These are phyloP conservation scores for Cetradonia linearis DNA, from an alignment of 495 filamentous ascomycete species.

Conservation along the genomic window DNA sequence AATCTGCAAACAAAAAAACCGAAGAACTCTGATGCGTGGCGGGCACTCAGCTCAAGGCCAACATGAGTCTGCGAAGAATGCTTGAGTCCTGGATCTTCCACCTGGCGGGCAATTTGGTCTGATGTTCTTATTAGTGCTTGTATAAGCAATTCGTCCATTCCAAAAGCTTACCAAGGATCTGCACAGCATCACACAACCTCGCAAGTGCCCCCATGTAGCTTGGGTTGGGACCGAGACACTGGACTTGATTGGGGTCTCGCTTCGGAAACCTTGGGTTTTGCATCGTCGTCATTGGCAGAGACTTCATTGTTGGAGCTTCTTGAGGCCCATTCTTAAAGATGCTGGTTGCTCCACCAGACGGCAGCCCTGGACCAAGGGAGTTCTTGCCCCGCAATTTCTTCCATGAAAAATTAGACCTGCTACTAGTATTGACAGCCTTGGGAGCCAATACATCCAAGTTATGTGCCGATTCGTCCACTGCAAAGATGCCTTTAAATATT, in stretches of 20 bases:
- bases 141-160: background rate
- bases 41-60: conserved; percentile 81
- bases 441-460: conserved; percentile 34
- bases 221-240: conserved; percentile 73
- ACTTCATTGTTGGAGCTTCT: conserved; percentile 54
- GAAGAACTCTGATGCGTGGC: conserved; percentile 96
- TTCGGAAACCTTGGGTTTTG: conserved; percentile 50
- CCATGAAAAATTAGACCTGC: conserved; percentile 70
- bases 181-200: conserved; percentile 85
- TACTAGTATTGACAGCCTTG: conserved; percentile 46
- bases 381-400: conserved; percentile 82
- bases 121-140: conserved; percentile 18
- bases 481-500: conserved; percentile 54
- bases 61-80: conserved; percentile 79
- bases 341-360: conserved; percentile 26
- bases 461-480: conserved; percentile 34
- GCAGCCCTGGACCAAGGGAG: conserved; percentile 42
- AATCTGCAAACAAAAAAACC: conserved; percentile 95
- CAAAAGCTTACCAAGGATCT: conserved; percentile 67
- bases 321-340: conserved; percentile 41
- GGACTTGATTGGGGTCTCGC: conserved; percentile 56
- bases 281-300: conserved; percentile 70
- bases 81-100: conserved; percentile 83
- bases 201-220: conserved; percentile 88
- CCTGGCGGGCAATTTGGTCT: conserved; percentile 96